Base-by-base conservation (phyloP, 2,329 filamentous ascomycete genomes). In the Fusarium cicatricum region DNA sequence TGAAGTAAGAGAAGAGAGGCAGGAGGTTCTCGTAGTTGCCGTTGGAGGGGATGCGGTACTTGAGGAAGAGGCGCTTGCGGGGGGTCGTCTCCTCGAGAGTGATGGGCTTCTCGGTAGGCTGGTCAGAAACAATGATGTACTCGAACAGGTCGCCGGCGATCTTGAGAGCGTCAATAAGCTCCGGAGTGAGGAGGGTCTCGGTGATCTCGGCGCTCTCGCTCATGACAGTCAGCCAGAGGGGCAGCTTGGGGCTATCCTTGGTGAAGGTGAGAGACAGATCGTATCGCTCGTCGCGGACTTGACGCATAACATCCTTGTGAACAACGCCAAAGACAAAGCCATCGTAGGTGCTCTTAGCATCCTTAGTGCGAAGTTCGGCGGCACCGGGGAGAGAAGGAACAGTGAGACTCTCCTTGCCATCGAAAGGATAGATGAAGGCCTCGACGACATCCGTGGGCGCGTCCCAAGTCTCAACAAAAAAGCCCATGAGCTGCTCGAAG, bases 161-260 rank as follows among this genome's bases (percentile, higher is more conserved):
- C 69, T 90, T 84, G 62, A 96, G 82, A 14, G 91, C 92, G 70
- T 90, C 85, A 75, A 92, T 84, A 32, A 99, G 83, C 68, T 98
- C 94, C n/a, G 90, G 84, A 4, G 92, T 97, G 44, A 99, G 84
- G 64, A 99, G 80, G 7, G 86, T 81, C 39, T 97, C 91, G 11
- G 93, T 97, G 68, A 99, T 89, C 78, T 98, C 95, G 54, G 93
- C 92, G 76, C 89, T 97, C 82, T 99, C 95, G 71, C 88, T 96
- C 95, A 99, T 98, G 71, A 97, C 86, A 11, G 92, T 97, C 50
- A 89, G 82, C 93, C 93, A 99, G 62, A 83, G 78, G 29, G 95
- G 94, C 29, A 99, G 86, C 81, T 96, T 97, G 50, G 89, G 73
- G 77, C 93, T 86, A 71, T 99, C 95, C 83, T 96, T 97, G 72